These are phyloP conservation scores for Macroventuria anomochaeta DNA, from an alignment of 2,329 filamentous ascomycete genomes.

Conservation along the genomic window DNA sequence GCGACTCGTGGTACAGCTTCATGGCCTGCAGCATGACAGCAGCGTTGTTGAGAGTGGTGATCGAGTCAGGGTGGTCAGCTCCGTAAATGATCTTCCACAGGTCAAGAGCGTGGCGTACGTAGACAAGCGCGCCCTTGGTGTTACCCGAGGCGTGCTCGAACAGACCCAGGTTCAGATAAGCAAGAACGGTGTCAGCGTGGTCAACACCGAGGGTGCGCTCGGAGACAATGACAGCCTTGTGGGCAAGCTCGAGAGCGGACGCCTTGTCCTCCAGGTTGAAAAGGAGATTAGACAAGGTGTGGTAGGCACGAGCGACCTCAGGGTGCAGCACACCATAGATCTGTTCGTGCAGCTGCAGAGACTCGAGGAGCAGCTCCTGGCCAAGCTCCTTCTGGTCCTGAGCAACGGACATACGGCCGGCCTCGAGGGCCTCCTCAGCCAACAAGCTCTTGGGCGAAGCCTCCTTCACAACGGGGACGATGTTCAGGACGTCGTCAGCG, in stretches of 20 bases:
- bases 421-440: conserved; percentile 94
- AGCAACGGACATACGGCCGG: conserved; percentile 92
- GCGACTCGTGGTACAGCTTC: conserved; percentile 92
- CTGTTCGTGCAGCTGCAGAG: conserved; percentile 93
- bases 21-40: conserved; percentile 97
- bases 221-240: conserved; percentile 94
- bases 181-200: conserved; percentile 89
- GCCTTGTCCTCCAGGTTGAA: conserved; percentile 98
- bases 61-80: conserved; percentile 90
- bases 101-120: conserved; percentile 90
- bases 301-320: conserved; percentile 94
- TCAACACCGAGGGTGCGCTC: conserved; percentile 94
- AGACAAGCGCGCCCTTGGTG: conserved; percentile 83
- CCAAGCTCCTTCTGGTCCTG: conserved; percentile 95
- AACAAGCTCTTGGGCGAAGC: conserved; percentile 88
- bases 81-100: conserved; percentile 98
- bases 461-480: conserved; percentile 95
- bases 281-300: conserved; percentile 92
- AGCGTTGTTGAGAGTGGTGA: conserved; percentile 98
- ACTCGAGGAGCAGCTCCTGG: conserved; percentile 94
- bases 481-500: conserved; percentile 85
- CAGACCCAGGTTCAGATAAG: conserved; percentile 93
- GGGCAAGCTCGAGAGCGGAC: conserved; percentile 89
- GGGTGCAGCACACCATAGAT: conserved; percentile 98
- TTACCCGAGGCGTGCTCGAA: conserved; percentile 94